These are phyloP conservation scores for Polyporus arcularius DNA, from an alignment of 768 basidiomycete species.

Conservation along the genomic window DNA sequence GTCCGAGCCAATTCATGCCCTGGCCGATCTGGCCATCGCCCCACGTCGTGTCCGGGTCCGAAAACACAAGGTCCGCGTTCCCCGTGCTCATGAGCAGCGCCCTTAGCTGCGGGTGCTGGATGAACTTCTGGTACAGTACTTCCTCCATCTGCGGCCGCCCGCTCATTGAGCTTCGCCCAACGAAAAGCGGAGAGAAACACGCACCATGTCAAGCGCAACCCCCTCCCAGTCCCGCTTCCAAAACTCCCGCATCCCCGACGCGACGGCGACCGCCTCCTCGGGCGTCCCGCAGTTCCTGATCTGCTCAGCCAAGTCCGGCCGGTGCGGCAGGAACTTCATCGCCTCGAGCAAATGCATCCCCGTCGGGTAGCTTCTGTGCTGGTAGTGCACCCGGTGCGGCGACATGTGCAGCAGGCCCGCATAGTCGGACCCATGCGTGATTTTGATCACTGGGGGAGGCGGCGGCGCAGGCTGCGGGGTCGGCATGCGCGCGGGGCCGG, in stretches of 20 bases:
- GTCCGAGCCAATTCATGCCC: slow-evolving; percentile 67
- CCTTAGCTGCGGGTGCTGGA: slow-evolving; percentile 65
- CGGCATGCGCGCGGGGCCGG: slow-evolving; percentile 17
- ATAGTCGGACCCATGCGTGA: slow-evolving; percentile 28
- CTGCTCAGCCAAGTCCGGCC: slow-evolving; percentile 53
- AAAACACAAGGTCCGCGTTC: slow-evolving; percentile 39
- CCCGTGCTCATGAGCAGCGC: slow-evolving; percentile 56
- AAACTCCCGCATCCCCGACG: slow-evolving; percentile 30
- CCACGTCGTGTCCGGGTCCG: slow-evolving; percentile 58
- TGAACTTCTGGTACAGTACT: slow-evolving; percentile 67
- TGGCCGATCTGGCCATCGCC: slow-evolving; percentile 53
- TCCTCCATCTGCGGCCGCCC: slow-evolving; percentile 84
- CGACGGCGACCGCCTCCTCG: slow-evolving; percentile 41
- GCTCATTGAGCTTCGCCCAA: too few species aligned
- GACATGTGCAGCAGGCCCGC: slow-evolving; percentile 68
- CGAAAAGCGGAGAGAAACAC: too few species aligned
- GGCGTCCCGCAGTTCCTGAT: slow-evolving; percentile 49
- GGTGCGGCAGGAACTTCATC: slow-evolving; percentile 58
- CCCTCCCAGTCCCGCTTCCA: slow-evolving; percentile 59
- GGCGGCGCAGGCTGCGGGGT: slow-evolving; percentile 34
- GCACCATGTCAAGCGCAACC: slow-evolving; percentile 51
- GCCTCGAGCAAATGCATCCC: slow-evolving; percentile 80
- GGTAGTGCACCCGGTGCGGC: slow-evolving; percentile 58
- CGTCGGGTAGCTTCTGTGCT: slow-evolving; percentile 59
- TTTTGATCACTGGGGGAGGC: slow-evolving; percentile 36